Conservation (phyloP, 2,329 filamentous ascomycete genomes). For the Chaetomiaceae sp. region DNA sequence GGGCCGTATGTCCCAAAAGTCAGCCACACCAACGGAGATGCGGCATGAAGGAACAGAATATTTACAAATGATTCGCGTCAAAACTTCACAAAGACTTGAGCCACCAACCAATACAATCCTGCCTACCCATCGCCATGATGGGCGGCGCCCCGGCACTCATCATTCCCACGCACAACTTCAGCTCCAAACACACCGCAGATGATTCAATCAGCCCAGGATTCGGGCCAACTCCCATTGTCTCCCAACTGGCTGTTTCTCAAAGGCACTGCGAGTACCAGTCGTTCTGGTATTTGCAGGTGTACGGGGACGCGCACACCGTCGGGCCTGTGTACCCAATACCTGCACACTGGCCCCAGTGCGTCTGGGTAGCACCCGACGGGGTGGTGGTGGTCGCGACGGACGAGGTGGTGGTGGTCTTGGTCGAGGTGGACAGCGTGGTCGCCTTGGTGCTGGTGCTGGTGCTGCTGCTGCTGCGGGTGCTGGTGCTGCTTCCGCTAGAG, state of each 20-base stretch:
- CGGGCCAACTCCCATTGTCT: no score
- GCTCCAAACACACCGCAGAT: no score
- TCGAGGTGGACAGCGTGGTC: neutral
- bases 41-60: no score
- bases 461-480: neutral
- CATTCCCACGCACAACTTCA: no score
- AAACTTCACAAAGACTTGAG: no score
- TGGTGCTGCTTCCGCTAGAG: neutral
- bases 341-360: conserved; percentile 9
- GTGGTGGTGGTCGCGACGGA: neutral
- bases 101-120: no score
- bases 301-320: conserved; percentile 4
- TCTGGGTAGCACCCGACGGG: neutral
- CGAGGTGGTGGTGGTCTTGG: neutral
- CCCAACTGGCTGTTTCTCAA: neutral
- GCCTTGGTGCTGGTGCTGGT: neutral
- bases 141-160: no score
- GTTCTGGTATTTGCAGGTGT: conserved; percentile 8
- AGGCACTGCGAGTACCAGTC: conserved; percentile 11
- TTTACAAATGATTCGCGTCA: no score
- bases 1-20: no score
- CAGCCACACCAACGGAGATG: no score
- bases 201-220: no score
- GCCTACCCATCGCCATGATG: no score
- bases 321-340: neutral